Conservation (phyloP, 345 rosid species). For the Aurinia saxatilis region DNA sequence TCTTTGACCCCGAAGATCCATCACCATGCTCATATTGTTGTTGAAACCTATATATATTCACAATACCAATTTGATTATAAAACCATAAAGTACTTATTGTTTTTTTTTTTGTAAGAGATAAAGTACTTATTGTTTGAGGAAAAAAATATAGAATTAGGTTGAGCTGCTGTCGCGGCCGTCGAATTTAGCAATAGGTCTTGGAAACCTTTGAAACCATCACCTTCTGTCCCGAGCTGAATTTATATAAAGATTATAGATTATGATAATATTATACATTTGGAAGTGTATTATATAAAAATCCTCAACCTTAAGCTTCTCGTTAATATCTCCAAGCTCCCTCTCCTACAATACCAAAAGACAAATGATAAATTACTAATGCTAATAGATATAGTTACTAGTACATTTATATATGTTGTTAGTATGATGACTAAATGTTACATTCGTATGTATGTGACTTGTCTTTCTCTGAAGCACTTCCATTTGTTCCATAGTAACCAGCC, state of each 20-base stretch:
- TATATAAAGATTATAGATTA: no score
- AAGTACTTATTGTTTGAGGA: no score
- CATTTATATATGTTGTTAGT: background rate
- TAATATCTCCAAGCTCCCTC: conserved; percentile 67
- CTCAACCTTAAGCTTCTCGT: conserved; percentile 49
- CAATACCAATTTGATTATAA: background rate
- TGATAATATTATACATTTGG: no score
- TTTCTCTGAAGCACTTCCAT: conserved; percentile 69
- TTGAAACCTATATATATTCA: conserved; percentile 23
- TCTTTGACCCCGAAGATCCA: conserved; percentile 39
- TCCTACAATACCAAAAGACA: conserved; percentile 36
- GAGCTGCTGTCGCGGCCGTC: conserved; percentile 8
- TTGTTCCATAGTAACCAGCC: conserved; percentile 55
- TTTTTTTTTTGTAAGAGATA: no score
- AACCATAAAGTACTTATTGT: background rate
- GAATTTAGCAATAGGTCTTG: conserved; percentile 41
- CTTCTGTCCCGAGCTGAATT: conserved; percentile 55
- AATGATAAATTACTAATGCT: background rate
- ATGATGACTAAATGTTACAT: background rate
- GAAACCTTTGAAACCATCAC: conserved; percentile 38
- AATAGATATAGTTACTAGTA: background rate
- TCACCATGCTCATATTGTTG: conserved; percentile 51
- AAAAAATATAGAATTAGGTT: conserved; percentile 18
- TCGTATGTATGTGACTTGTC: conserved; percentile 27
- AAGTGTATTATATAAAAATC: no score